Percentiles rank a stretch among this genome's conserved stretches.
phyloP scores from a whole-genome alignment of 2,329 filamentous ascomycete genomes.

The Cercospora sojina region DNA sequence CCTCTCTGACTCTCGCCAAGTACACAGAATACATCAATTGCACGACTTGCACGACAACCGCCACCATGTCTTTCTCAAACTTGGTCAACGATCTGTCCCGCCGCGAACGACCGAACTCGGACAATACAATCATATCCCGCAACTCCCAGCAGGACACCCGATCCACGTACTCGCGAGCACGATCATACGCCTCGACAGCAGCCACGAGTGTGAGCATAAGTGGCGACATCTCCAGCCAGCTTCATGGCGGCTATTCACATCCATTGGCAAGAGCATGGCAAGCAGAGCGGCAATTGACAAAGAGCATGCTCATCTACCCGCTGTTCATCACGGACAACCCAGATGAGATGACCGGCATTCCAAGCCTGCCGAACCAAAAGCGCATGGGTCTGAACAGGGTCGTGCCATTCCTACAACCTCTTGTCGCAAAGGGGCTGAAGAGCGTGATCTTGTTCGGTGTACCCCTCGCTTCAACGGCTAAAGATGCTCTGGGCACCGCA shows the following conservation, averaged over 20 bases:
- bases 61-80: slow-evolving; percentile 53
- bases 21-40: neutral
- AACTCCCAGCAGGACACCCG: slow-evolving; percentile 43
- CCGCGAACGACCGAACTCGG: slow-evolving; percentile 46
- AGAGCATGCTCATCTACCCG: slow-evolving; percentile 96
- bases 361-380: slow-evolving; percentile 85
- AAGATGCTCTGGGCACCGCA: slow-evolving; percentile 86
- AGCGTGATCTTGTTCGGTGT: slow-evolving; percentile 97
- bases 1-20: neutral
- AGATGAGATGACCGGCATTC: slow-evolving; percentile 86
- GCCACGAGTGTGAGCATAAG: slow-evolving; percentile 54
- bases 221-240: slow-evolving; percentile 53
- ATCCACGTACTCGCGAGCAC: slow-evolving; percentile 48
- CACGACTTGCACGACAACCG: slow-evolving; percentile 18
- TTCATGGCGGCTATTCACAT: slow-evolving; percentile 54
- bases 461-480: slow-evolving; percentile 73
- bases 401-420: slow-evolving; percentile 77
- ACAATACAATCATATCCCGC: slow-evolving; percentile 46
- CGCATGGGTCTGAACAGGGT: slow-evolving; percentile 86
- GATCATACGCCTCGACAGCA: slow-evolving; percentile 53
- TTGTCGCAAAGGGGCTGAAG: slow-evolving; percentile 83
- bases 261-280: slow-evolving; percentile 54
- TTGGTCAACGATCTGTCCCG: slow-evolving; percentile 54
- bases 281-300: slow-evolving; percentile 54
- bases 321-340: slow-evolving; percentile 94